Evolutionary conservation across 2,329 filamentous ascomycete genomes (phyloP).

Genomic region (Botrytis fragariae): DNA sequence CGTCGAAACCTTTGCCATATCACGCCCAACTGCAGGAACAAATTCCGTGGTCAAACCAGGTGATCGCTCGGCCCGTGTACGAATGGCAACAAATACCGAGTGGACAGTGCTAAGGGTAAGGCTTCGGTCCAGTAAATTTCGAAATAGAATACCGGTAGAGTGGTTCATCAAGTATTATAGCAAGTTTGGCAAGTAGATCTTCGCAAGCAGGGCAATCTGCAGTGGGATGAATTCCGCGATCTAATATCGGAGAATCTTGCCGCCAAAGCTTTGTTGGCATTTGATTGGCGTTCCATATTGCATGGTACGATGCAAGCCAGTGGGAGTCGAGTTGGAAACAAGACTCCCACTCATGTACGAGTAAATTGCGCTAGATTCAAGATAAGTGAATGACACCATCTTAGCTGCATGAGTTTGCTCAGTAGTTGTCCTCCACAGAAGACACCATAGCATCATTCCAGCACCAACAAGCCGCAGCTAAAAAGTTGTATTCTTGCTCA

Average conservation of each 20-base stretch:
- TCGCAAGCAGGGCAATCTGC: not conserved
- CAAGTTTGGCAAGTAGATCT: not conserved
- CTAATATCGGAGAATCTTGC: not conserved
- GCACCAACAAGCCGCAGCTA: not conserved
- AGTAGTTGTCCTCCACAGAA: not conserved
- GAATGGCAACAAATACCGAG: not conserved
- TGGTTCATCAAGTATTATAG: not conserved
- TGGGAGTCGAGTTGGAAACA: not conserved
- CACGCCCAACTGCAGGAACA: not conserved
- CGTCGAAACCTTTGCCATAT: not conserved
- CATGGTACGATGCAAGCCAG: not conserved
- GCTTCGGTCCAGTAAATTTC: not conserved
- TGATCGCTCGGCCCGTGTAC: conserved; percentile 10
- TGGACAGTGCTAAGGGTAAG: not conserved
- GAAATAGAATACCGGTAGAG: not conserved
- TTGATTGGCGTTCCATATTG: not conserved
- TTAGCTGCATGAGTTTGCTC: not conserved
- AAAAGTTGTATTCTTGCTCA: not conserved
- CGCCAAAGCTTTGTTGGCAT: not conserved
- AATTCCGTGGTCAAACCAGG: not conserved
- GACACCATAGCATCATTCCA: not conserved
- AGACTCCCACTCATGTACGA: not conserved
- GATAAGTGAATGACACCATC: not conserved
- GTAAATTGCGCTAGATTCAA: not conserved
- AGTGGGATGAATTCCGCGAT: not conserved